Percentiles rank a stretch among this genome's conserved stretches.
phyloP scores from a whole-genome alignment of 768 basidiomycete species.

The Strobilomyces dryophilus region DNA sequence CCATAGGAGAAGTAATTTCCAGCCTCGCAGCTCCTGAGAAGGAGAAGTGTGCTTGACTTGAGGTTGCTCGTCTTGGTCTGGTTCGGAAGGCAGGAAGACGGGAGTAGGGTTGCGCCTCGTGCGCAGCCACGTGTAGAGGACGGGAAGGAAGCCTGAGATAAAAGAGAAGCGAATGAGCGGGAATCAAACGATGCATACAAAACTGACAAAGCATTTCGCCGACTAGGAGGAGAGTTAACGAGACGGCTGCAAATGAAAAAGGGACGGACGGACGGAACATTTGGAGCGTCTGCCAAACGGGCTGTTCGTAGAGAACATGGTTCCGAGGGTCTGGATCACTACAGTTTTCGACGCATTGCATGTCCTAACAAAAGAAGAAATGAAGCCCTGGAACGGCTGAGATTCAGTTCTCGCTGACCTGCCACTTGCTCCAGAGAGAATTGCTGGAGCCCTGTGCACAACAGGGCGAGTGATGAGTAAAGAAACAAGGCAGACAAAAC shows the following conservation, averaged over 20 bases:
- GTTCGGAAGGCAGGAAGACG: constrained; percentile 53
- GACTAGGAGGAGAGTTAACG: constrained; percentile 51
- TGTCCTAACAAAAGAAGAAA: constrained; percentile 53
- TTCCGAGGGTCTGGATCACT: constrained; percentile 52
- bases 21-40: constrained; percentile 54
- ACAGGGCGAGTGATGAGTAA: constrained; percentile 2
- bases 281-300: constrained; percentile 88
- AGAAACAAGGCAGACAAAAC: constrained; percentile 4
- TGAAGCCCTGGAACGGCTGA: not conserved
- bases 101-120: constrained; percentile 42
- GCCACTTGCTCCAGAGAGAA: constrained; percentile 81
- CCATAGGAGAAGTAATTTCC: constrained; percentile 76
- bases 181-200: constrained; percentile 11
- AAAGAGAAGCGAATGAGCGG: constrained; percentile 16
- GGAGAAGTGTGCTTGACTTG: constrained; percentile 31
- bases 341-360: constrained; percentile 99
- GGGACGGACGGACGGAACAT: constrained; percentile 69
- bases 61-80: constrained; percentile 39
- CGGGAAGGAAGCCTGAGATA: constrained; percentile 73
- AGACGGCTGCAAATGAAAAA: constrained; percentile 8
- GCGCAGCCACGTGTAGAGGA: constrained; percentile 65
- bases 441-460: constrained; percentile 65
- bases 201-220: constrained; percentile 92
- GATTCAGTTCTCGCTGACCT: constrained; percentile 40
- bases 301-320: constrained; percentile 86